Evolutionary conservation across 345 rosid genomes (phyloP).

Genomic region (Litchi chinensis): DNA sequence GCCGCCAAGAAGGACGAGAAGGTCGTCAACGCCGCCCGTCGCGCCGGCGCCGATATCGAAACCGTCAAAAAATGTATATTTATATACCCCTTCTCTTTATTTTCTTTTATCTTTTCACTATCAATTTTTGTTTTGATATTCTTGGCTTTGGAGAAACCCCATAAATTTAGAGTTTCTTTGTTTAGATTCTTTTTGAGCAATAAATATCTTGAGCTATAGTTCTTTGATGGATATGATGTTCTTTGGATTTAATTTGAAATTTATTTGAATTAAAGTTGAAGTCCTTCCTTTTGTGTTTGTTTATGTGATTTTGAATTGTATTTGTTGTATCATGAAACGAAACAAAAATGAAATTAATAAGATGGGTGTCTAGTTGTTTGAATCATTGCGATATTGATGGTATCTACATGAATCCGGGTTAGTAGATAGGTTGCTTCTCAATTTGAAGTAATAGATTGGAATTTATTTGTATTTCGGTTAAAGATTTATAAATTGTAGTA

Average conservation of each 20-base stretch:
- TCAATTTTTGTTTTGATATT: background rate
- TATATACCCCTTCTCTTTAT: background rate
- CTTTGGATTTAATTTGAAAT: too few species aligned
- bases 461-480: background rate
- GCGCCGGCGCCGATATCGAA: slow-evolving; percentile 80
- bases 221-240: background rate
- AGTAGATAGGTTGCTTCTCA: background rate
- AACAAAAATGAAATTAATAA: background rate
- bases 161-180: background rate
- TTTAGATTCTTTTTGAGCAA: background rate
- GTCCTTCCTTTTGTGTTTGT: background rate
- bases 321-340: background rate
- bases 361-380: too few species aligned
- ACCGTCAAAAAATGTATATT: slow-evolving; percentile 61
- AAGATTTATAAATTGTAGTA: background rate
- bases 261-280: too few species aligned
- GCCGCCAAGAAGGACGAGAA: slow-evolving; percentile 82
- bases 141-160: background rate
- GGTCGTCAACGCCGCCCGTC: slow-evolving; percentile 86
- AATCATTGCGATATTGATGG: background rate
- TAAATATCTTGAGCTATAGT: background rate
- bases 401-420: too few species aligned
- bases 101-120: background rate
- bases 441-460: background rate
- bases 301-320: background rate